Conservation (phyloP, 192 early-diverging fungal species). For the Powellomyces hirtus region DNA sequence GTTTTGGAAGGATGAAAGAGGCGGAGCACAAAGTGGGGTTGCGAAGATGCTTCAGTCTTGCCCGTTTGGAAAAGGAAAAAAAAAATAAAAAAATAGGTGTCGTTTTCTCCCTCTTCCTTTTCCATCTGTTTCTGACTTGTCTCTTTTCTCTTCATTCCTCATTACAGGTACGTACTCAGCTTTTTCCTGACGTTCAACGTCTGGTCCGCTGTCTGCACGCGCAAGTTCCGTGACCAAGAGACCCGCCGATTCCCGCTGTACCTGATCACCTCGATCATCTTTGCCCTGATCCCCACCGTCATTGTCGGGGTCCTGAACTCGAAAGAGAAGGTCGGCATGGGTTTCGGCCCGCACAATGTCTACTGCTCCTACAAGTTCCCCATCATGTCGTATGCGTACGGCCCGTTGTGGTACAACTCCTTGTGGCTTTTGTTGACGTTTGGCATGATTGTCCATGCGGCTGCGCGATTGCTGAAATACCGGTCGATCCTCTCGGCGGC, state of each 20-base stretch:
- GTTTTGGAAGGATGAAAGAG: too few species aligned
- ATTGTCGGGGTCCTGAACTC: slow-evolving; percentile 12
- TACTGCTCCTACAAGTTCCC: slow-evolving; percentile 24
- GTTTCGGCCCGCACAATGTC: slow-evolving; percentile 16
- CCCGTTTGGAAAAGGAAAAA: too few species aligned
- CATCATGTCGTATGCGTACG: slow-evolving; percentile 15
- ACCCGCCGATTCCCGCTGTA: slow-evolving; percentile 11
- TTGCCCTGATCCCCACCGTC: slow-evolving; percentile 12
- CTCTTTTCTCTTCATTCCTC: too few species aligned
- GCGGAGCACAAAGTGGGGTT: too few species aligned
- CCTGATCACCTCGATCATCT: slow-evolving; percentile 7
- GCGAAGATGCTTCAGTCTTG: too few species aligned
- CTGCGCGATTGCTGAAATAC: slow-evolving; percentile 1
- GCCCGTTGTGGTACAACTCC: slow-evolving; percentile 17
- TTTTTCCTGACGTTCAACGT: slow-evolving; percentile 32
- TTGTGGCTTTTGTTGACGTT: background rate
- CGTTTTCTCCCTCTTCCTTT: too few species aligned
- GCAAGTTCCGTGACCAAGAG: slow-evolving; percentile 27
- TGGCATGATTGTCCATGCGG: slow-evolving; percentile 20
- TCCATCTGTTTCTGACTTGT: too few species aligned
- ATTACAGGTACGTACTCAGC: slow-evolving; percentile 7
- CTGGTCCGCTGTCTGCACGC: slow-evolving; percentile 24
- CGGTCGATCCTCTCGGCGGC: background rate
- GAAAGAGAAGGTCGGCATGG: background rate
- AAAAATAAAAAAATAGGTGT: too few species aligned